These are phyloP conservation scores for Dipteronia dyeriana DNA, from an alignment of 345 rosid species.

Conservation along the genomic window DNA sequence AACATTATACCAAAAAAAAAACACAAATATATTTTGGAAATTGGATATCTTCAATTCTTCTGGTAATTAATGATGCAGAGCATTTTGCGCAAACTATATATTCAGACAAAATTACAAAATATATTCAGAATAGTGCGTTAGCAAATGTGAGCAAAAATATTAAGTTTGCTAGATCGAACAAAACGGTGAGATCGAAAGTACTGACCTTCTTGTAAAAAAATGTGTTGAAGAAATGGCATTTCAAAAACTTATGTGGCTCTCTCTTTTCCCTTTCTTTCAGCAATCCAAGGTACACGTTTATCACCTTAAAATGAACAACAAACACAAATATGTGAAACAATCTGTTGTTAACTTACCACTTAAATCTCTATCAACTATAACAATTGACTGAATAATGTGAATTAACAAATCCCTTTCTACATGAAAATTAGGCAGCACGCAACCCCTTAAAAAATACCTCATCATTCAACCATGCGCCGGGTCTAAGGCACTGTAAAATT, in stretches of 20 bases:
- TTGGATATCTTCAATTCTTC: background rate
- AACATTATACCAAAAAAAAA: background rate
- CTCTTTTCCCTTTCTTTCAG: constrained; percentile 94
- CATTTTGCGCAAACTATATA: background rate
- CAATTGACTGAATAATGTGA: background rate
- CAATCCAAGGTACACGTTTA: constrained; percentile 81
- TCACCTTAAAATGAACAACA: constrained; percentile 56
- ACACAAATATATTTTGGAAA: background rate
- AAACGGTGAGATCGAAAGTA: constrained; percentile 5
- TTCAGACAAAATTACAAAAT: background rate
- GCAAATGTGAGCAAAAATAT: constrained; percentile 5
- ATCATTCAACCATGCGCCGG: constrained; percentile 89
- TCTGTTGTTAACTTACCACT: background rate
- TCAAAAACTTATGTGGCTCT: constrained; percentile 79
- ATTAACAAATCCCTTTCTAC: constrained; percentile 13
- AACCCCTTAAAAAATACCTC: constrained; percentile 55
- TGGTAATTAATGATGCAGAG: background rate
- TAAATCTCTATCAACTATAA: background rate
- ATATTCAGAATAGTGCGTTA: background rate
- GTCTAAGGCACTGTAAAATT: constrained; percentile 67
- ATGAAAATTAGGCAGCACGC: constrained; percentile 9
- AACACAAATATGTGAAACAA: constrained; percentile 24
- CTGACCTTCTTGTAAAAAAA: constrained; percentile 94
- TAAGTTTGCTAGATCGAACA: background rate
- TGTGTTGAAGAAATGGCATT: constrained; percentile 93